Evolutionary conservation across 2,329 filamentous ascomycete genomes (phyloP), one percentile per base, ranked within the genome.

Genomic region (Byssochlamys sp.): DNA sequence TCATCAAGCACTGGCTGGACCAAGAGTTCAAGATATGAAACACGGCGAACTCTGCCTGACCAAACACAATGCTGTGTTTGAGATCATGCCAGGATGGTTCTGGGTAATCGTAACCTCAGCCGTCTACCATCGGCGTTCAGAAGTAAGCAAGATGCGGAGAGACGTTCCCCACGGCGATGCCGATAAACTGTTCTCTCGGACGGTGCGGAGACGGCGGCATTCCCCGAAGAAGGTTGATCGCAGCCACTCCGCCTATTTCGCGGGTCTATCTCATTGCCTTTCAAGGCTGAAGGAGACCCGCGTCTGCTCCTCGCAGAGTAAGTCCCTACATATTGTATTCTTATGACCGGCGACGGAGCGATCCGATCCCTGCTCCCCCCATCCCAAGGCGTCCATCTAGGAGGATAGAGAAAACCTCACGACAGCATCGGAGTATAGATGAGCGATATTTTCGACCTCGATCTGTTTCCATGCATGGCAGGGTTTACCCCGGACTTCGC

Each of bases 1-100:
- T 96, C 33, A 77, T 94, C 57, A 81, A 79, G 66, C 92, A 97
- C 75, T 97, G 89, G 88, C 75, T 91, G 2, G 80, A 86, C 55
- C 80, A 86, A 52, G 86, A 87, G 67, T 96, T 97, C 68, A 71
- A 84, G 61, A 66, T 85, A 25, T 88, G 66, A 72, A 57, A 45
- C 39, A 45, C 31, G 10, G 14, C 19, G 4, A 45, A 14, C 39
- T 45, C 7, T 12, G n/a, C 39, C 19, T 45, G 39, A 45, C 12
- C 4, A 45, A 45, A 45, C n/a, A 9, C n/a, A 19, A 19, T n/a
- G 19, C 19, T 7, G 35, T 45, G 35, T 45, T 45, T 45, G 35
- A 45, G 35, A n/a, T 45, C 35, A n/a, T 45, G 35, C 35, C 14
- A 45, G 39, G n/a, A 45, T 45, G n/a, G 39, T 45, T 4, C 6